Conservation (phyloP, 768 basidiomycete genomes). For the Fibroporia radiculosa region DNA sequence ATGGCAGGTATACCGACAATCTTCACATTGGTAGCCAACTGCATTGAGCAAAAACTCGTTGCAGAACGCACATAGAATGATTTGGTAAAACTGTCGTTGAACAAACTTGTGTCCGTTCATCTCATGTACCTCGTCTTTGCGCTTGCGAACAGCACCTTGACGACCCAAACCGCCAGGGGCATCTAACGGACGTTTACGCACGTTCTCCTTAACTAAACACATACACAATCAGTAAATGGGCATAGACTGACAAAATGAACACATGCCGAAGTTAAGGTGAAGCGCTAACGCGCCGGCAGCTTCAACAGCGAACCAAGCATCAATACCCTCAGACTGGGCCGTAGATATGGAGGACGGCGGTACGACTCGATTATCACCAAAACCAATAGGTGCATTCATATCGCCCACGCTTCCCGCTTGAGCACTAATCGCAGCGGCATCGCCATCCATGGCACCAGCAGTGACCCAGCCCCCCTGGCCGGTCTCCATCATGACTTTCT, state of each 20-base stretch:
- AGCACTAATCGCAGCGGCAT: constrained; percentile 35
- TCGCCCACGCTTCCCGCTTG: constrained; percentile 43
- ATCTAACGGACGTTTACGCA: constrained; percentile 92
- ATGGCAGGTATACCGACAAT: constrained; percentile 98
- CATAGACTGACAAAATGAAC: background rate
- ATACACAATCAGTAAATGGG: constrained; percentile 7
- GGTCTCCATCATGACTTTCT: constrained; percentile 82
- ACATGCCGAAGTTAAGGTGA: constrained; percentile 86
- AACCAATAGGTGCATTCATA: constrained; percentile 32
- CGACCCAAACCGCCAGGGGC: constrained; percentile 88
- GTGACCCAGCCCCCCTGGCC: constrained; percentile 96
- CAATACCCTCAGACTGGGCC: constrained; percentile 64
- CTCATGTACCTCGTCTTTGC: constrained; percentile 96
- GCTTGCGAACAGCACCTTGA: constrained; percentile 95
- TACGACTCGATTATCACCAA: constrained; percentile 18
- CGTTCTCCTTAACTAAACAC: constrained; percentile 87
- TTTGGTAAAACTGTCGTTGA: constrained; percentile 94
- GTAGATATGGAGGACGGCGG: constrained; percentile 9
- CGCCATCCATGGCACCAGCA: constrained; percentile 79
- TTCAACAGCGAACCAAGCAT: constrained; percentile 96
- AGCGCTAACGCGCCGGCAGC: constrained; percentile 91
- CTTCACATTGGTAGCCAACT: constrained; percentile 97
- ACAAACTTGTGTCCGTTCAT: constrained; percentile 99
- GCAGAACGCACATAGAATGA: constrained; percentile 98
- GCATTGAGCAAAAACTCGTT: constrained; percentile 96